These are phyloP conservation scores for Drechmeria coniospora DNA, from an alignment of 2,329 filamentous ascomycete species.

Conservation along the genomic window DNA sequence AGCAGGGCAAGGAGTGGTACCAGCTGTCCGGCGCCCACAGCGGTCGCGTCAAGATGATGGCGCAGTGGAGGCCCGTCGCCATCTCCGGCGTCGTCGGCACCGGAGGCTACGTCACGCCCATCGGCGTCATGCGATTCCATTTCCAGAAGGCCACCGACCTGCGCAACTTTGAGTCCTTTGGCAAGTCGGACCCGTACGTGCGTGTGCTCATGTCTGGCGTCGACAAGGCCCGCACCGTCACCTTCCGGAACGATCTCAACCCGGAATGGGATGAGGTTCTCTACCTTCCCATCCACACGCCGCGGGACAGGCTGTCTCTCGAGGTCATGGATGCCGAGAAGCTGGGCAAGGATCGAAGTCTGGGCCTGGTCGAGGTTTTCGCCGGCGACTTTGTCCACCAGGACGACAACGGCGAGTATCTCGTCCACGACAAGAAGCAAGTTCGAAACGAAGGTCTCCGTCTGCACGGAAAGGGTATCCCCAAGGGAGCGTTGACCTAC, in stretches of 20 bases:
- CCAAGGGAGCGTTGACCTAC: conserved; percentile 71
- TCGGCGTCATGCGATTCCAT: conserved; percentile 90
- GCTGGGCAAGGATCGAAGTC: conserved; percentile 74
- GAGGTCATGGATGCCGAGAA: conserved; percentile 97
- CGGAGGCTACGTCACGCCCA: conserved; percentile 80
- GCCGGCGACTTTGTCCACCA: conserved; percentile 67
- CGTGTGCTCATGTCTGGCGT: conserved; percentile 80
- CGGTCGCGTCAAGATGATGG: conserved; percentile 76
- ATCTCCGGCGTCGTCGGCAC: conserved; percentile 67
- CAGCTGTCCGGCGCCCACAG: conserved; percentile 66
- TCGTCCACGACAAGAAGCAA: conserved; percentile 62
- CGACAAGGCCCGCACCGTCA: conserved; percentile 83
- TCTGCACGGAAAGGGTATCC: conserved; percentile 53
- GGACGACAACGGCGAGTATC: conserved; percentile 65
- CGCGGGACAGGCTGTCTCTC: conserved; percentile 67
- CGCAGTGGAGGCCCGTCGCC: conserved; percentile 91
- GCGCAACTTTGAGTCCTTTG: conserved; percentile 85
- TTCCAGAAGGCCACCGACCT: conserved; percentile 71
- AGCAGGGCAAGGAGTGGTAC: conserved; percentile 94
- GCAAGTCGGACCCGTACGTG: conserved; percentile 92
- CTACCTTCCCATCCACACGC: conserved; percentile 78
- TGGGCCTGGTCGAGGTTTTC: conserved; percentile 66
- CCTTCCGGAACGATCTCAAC: conserved; percentile 88
- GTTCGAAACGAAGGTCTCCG: conserved; percentile 52
- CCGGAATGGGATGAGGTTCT: conserved; percentile 93